A percentile compares a stretch with the other conserved stretches of the same genome.
These are phyloP conservation scores for Pseudomonodictys pantanalensis DNA, from an alignment of 495 filamentous ascomycete species.

Conservation along the genomic window DNA sequence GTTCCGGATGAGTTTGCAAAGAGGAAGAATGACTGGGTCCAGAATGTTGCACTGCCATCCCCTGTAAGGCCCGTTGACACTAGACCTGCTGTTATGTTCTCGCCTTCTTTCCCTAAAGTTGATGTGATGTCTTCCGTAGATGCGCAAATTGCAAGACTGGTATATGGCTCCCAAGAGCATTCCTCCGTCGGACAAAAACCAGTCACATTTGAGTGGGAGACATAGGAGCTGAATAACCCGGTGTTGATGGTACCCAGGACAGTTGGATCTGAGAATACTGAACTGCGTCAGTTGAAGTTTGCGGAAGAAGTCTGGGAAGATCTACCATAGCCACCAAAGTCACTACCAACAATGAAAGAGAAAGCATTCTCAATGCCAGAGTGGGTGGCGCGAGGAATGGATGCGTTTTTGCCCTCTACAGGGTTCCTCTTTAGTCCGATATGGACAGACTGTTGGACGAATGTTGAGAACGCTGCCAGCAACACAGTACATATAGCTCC, in stretches of 20 bases:
- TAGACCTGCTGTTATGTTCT: not conserved
- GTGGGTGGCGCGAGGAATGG: not conserved
- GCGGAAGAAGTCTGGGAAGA: no score
- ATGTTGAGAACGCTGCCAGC: not conserved
- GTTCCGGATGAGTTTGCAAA: not conserved
- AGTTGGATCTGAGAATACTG: not conserved
- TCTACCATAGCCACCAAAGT: no score
- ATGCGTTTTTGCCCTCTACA: not conserved
- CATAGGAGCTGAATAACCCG: not conserved
- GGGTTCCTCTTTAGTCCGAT: not conserved
- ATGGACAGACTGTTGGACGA: constrained; percentile 4
- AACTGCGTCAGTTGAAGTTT: no score
- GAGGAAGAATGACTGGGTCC: not conserved
- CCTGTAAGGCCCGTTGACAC: not conserved
- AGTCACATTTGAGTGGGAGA: not conserved
- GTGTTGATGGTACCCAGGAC: not conserved
- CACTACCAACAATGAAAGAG: no score
- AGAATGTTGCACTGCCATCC: not conserved
- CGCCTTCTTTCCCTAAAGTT: not conserved
- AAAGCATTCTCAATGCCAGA: no score
- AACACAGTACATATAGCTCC: not conserved
- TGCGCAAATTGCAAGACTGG: not conserved
- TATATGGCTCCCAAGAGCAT: not conserved
- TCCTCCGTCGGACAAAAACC: not conserved
- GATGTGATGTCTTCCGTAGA: not conserved